Evolutionary conservation across 371 early-diverging fungal genomes (phyloP), one percentile per base, ranked within the genome.

Genomic region (Lichtheimia ramosa): DNA sequence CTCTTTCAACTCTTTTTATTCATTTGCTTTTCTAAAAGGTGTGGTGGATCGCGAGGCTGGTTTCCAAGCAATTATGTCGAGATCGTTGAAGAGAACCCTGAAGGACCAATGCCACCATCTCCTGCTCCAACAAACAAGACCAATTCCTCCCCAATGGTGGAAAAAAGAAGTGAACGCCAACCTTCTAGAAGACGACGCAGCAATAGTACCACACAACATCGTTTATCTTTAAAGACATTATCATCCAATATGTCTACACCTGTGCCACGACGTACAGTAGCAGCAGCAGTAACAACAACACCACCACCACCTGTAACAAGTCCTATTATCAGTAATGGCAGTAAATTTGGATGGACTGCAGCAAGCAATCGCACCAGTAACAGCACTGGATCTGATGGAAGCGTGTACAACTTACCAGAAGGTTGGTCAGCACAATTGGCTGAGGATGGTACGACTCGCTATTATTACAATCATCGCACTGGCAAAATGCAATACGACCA

Each of bases 21-120:
- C 21, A 14, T 20, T 34, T 20, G 4, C 16, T 41, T 46, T 55
- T 3, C 21, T 18, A 42, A 21, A 23, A 73, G 73, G 65, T 80
- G 87, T 63, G 80, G 79, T 63, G 87, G 83, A 40, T 71, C 71
- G 59, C 83, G 87, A 56, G 96, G 95, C 27, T 95, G 95, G 95
- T 95, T 96, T 74, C 96, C 95, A 1, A 89, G 92, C 54, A 93
- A 92, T 70, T 94, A 88, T 70, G 92, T 93, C 4, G 74, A 86
- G 64, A 63, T 79, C 55, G 59, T 83, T 40, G 76, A 85, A 27
- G 59, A 52, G 13, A 49, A 51, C 41, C 16, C 50, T 48, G 56
- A 43, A 28, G 43, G 27, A 18, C 12, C 25, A 6, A 16, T 28
- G 24, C 34, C 34, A 8, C 34, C 34, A 34, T 52, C 52, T 16